Evolutionary conservation across 202 grass and related monocot species (phyloP).

Genomic region (Brachypodium distachyon): DNA sequence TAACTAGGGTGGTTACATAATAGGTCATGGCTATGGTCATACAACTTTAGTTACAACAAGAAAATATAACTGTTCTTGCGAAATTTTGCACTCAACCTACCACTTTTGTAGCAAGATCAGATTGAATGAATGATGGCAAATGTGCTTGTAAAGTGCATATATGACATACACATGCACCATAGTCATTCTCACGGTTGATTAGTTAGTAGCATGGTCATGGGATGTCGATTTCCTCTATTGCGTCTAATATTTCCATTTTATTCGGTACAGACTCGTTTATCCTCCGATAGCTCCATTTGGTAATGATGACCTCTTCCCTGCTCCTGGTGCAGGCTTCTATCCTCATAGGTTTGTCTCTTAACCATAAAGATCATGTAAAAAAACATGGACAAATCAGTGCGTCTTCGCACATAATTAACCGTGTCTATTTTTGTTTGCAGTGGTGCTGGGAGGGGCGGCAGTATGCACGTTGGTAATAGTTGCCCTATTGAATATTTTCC

Average conservation of each 20-base stretch:
- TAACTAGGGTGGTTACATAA: not conserved
- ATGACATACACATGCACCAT: too few relatives aligned
- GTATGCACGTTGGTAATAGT: conserved; percentile 82
- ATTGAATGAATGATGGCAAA: too few relatives aligned
- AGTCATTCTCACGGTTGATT: not conserved
- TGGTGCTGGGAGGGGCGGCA: conserved; percentile 43
- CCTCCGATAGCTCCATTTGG: conserved; percentile 56
- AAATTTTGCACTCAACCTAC: not conserved
- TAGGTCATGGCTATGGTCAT: not conserved
- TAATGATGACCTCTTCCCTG: conserved; percentile 61
- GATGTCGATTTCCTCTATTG: not conserved
- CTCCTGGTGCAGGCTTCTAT: conserved; percentile 64
- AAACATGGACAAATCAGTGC: not conserved
- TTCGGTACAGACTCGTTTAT: conserved; percentile 50
- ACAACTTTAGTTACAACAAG: not conserved
- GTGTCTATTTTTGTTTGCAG: conserved; percentile 31
- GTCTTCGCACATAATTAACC: not conserved
- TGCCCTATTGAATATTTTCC: not conserved
- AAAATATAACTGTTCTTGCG: too few relatives aligned
- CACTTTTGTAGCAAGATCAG: not conserved
- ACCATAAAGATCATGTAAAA: not conserved
- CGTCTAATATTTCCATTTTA: conserved; percentile 12
- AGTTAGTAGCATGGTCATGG: not conserved
- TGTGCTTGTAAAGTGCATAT: too few relatives aligned
- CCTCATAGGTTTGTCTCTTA: conserved; percentile 53